phyloP scores from a whole-genome alignment of 352 stramenopile genomes.

The Pythium vanterpoolii region DNA sequence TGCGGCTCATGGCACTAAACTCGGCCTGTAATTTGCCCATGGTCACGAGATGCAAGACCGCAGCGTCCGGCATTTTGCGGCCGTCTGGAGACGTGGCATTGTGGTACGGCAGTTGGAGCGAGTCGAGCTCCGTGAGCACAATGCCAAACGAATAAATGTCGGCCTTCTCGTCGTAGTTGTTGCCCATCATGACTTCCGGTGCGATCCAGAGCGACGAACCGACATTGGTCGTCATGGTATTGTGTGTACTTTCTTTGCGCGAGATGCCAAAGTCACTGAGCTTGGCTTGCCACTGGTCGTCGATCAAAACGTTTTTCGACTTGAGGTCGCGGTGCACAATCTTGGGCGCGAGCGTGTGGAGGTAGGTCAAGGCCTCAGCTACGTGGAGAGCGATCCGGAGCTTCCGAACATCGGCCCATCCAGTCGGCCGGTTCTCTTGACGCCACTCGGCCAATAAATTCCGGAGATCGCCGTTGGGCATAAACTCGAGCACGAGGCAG shows the following conservation, averaged over 20 bases:
- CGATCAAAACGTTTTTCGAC: conserved; percentile 78
- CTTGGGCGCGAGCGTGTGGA: conserved; percentile 69
- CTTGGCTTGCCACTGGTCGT: conserved; percentile 42
- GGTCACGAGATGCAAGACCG: conserved; percentile 31
- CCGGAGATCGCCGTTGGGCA: conserved; percentile 62
- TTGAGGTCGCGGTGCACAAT: conserved; percentile 88
- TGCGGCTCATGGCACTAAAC: conserved; percentile 22
- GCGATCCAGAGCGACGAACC: conserved; percentile 62
- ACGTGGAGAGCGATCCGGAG: conserved; percentile 55
- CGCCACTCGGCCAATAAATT: conserved; percentile 35
- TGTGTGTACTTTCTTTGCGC: conserved; percentile 34
- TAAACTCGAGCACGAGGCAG: conserved; percentile 64
- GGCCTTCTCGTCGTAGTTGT: conserved; percentile 67
- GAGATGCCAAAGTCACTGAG: conserved; percentile 48
- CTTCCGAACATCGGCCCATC: conserved; percentile 32
- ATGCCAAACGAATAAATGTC: conserved; percentile 81
- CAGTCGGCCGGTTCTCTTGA: conserved; percentile 1
- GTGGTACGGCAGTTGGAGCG: conserved; percentile 63
- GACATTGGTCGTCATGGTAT: conserved; percentile 42
- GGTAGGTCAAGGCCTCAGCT: conserved; percentile 67
- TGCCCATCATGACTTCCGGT: conserved; percentile 58
- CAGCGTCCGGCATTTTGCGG: conserved; percentile 23
- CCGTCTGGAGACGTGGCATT: conserved; percentile 31
- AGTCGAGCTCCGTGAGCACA: conserved; percentile 73
- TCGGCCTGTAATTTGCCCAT: conserved; percentile 29